phyloP scores from a whole-genome alignment of 441 rosid species.

The Viola pubescens region DNA sequence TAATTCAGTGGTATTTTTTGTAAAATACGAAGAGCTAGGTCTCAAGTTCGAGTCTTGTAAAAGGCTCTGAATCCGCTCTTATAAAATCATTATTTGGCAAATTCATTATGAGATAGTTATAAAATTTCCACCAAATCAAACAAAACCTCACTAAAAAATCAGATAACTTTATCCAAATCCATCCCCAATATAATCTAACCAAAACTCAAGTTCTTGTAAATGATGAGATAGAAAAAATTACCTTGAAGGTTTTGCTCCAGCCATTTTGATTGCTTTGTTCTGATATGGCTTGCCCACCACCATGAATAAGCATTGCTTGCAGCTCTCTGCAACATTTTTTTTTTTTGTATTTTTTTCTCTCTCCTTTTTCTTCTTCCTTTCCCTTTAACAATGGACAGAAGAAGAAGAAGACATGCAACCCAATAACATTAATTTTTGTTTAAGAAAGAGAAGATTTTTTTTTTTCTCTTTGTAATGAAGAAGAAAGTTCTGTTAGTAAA shows the following conservation, averaged over 20 bases:
- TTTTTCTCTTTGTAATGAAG: not conserved
- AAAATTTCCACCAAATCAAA: too few species aligned
- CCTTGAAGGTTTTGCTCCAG: slow-evolving; percentile 91
- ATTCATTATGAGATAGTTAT: too few species aligned
- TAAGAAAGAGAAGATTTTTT: too few species aligned
- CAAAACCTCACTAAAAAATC: not conserved
- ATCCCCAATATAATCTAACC: too few species aligned
- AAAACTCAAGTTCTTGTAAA: too few species aligned
- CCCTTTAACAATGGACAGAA: slow-evolving; percentile 2
- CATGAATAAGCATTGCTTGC: slow-evolving; percentile 94
- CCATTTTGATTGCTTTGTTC: slow-evolving; percentile 99
- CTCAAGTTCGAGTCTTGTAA: too few species aligned
- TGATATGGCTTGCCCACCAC: slow-evolving; percentile 99
- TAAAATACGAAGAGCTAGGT: too few species aligned
- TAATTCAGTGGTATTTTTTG: too few species aligned
- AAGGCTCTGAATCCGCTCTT: too few species aligned
- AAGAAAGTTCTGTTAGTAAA: too few species aligned
- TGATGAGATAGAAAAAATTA: slow-evolving; percentile 8
- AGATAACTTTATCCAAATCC: not conserved
- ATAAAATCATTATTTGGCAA: too few species aligned
- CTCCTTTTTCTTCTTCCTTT: not conserved
- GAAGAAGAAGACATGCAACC: slow-evolving; percentile 1
- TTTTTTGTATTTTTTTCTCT: not conserved
- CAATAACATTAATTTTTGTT: slow-evolving; percentile 4
- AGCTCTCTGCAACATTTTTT: slow-evolving; percentile 75